phyloP scores from a whole-genome alignment of 2,329 filamentous ascomycete species.

The Stagonosporopsis vannaccii region DNA sequence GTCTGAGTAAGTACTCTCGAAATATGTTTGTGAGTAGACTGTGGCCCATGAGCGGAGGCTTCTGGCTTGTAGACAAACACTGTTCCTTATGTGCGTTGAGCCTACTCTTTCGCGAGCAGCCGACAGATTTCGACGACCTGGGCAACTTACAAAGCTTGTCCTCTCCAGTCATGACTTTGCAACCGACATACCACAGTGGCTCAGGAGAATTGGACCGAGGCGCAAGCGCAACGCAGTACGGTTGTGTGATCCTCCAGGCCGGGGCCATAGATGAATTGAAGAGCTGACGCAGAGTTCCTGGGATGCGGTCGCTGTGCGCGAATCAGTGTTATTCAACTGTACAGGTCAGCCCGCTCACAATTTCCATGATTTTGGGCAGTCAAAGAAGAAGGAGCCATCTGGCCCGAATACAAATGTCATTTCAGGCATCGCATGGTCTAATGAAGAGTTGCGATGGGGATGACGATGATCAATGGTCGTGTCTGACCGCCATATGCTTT shows the following conservation, averaged over 20 bases:
- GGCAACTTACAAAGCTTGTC: slow-evolving; percentile 46
- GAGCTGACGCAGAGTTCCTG: slow-evolving; percentile 43
- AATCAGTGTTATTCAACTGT: slow-evolving; percentile 25
- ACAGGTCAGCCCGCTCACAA: slow-evolving; percentile 30
- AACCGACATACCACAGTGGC: slow-evolving; percentile 46
- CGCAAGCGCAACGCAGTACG: slow-evolving; percentile 45
- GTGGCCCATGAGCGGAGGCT: slow-evolving; percentile 19
- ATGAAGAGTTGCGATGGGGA: slow-evolving; percentile 4
- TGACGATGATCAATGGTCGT: not conserved
- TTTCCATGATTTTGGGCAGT: slow-evolving; percentile 48
- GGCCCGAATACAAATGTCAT: slow-evolving; percentile 47
- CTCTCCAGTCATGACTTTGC: slow-evolving; percentile 41
- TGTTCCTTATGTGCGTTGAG: slow-evolving; percentile 1
- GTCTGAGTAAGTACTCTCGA: slow-evolving; percentile 42
- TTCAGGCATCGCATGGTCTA: slow-evolving; percentile 39
- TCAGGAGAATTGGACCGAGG: slow-evolving; percentile 37
- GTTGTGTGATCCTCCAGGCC: slow-evolving; percentile 42
- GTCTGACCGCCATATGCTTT: slow-evolving; percentile 12
- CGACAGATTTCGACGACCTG: slow-evolving; percentile 4
- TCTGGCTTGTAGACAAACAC: no score
- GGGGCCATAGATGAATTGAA: slow-evolving; percentile 44
- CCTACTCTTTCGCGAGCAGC: slow-evolving; percentile 7
- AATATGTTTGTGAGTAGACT: slow-evolving; percentile 45
- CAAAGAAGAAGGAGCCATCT: slow-evolving; percentile 48
- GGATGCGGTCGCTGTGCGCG: slow-evolving; percentile 40